Percentiles rank a stretch among this genome's conserved stretches.
Conservation (phyloP, 2,329 filamentous ascomycete genomes). For the Myriosclerotinia scirpicola region DNA sequence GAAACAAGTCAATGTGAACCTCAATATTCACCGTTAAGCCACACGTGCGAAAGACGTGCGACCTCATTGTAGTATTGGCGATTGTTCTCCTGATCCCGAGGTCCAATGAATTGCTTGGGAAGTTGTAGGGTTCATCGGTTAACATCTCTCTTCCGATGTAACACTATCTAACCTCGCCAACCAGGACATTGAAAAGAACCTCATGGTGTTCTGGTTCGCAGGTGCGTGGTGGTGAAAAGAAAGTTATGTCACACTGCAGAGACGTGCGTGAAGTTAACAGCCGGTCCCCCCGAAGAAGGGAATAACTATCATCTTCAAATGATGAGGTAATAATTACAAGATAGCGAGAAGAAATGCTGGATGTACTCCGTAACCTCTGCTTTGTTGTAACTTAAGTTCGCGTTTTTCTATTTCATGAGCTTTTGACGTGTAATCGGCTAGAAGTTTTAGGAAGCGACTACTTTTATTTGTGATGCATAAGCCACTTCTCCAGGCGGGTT, state of each 20-base stretch:
- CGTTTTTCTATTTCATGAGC: neutral
- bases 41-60: constrained; percentile 22
- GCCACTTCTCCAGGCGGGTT: neutral
- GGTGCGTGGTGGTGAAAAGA: no score
- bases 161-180: constrained; percentile 10
- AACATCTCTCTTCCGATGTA: constrained; percentile 11
- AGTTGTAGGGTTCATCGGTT: constrained; percentile 6
- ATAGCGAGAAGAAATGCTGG: neutral
- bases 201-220: neutral
- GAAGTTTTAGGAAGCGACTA: constrained; percentile 1
- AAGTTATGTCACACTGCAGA: neutral
- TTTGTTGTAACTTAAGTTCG: neutral
- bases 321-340: neutral
- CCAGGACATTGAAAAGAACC: constrained; percentile 8
- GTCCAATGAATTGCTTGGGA: neutral
- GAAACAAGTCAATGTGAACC: neutral
- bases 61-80: constrained; percentile 18
- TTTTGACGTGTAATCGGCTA: neutral
- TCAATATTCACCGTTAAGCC: neutral
- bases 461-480: neutral
- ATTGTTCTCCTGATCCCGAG: constrained; percentile 6
- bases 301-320: neutral
- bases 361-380: neutral
- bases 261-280: neutral
- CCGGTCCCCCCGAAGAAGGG: neutral